phyloP scores from a whole-genome alignment of 768 basidiomycete genomes.

The Trametes coccinea region DNA sequence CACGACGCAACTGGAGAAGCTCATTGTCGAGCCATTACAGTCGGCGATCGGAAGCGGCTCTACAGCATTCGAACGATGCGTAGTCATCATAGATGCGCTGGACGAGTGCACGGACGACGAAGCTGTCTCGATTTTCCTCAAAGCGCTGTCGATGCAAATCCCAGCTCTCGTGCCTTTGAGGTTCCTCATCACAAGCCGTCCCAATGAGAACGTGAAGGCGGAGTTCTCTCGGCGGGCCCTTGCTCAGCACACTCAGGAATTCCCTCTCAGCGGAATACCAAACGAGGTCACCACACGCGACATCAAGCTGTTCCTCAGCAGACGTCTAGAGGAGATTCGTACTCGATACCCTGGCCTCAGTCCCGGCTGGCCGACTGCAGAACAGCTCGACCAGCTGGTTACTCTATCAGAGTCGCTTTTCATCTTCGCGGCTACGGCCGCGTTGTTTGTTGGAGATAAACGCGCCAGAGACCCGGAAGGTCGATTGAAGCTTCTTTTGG shows the following conservation, averaged over 20 bases:
- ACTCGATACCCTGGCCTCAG: neutral
- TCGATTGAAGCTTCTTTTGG: neutral
- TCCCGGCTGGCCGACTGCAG: constrained; percentile 1
- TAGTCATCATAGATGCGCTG: constrained; percentile 21
- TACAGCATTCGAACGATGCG: neutral
- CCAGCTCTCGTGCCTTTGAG: constrained; percentile 3
- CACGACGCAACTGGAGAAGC: constrained; percentile 7
- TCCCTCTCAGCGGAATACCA: neutral
- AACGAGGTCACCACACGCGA: neutral
- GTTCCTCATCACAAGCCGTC: constrained; percentile 22
- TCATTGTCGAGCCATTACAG: constrained; percentile 13
- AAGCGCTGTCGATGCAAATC: neutral
- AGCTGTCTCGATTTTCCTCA: constrained; percentile 10
- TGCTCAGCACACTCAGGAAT: neutral
- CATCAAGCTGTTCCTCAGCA: neutral
- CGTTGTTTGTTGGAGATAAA: constrained; percentile 22
- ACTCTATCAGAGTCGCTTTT: constrained; percentile 15
- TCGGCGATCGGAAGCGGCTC: neutral
- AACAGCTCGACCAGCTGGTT: neutral
- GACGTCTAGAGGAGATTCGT: neutral
- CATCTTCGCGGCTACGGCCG: constrained; percentile 24
- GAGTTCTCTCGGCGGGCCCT: neutral
- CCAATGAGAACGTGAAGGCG: neutral
- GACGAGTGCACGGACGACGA: constrained; percentile 21
- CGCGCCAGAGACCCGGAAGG: neutral